phyloP scores from a whole-genome alignment of 306 rosid species.

The Begonia peltatifolia region DNA sequence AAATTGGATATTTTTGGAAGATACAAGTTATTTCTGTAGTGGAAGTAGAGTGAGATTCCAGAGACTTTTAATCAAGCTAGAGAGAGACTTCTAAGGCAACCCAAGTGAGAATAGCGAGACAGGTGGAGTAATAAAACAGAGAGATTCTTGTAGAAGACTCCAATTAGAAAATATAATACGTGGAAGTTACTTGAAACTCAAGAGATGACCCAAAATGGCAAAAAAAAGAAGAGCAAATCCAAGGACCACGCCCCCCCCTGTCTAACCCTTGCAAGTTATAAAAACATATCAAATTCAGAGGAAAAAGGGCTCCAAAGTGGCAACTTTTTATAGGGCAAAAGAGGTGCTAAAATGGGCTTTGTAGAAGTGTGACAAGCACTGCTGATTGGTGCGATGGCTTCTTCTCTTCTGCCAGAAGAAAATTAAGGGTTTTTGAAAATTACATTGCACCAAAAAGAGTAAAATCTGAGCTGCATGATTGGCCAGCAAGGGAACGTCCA shows the following conservation, averaged over 20 bases:
- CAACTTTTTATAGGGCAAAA: neutral
- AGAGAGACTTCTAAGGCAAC: slow-evolving; percentile 60
- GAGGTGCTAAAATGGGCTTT: slow-evolving; percentile 12
- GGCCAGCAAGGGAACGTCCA: slow-evolving; percentile 19
- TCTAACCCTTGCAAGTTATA: slow-evolving; percentile 7
- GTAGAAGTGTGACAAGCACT: slow-evolving; percentile 37
- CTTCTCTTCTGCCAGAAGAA: slow-evolving; percentile 59
- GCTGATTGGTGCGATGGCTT: slow-evolving; percentile 48
- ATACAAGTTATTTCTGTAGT: too few relatives aligned
- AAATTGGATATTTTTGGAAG: too few relatives aligned
- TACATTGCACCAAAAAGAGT: slow-evolving; percentile 44
- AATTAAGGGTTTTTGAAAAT: slow-evolving; percentile 30
- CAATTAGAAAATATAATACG: neutral
- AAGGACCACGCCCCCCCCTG: neutral
- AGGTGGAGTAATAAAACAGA: slow-evolving; percentile 15
- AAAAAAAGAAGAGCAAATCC: slow-evolving; percentile 13
- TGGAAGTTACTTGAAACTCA: slow-evolving; percentile 35
- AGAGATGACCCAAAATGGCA: slow-evolving; percentile 28
- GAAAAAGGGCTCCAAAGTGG: neutral
- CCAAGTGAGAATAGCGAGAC: slow-evolving; percentile 33
- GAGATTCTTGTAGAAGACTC: slow-evolving; percentile 29
- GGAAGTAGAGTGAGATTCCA: too few relatives aligned
- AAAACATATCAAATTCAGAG: slow-evolving; percentile 11
- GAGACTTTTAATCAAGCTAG: neutral
- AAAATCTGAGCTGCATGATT: slow-evolving; percentile 26